These are phyloP conservation scores for Leccinum subrobustum DNA, from an alignment of 1,284 basidiomycete genomes.

Conservation along the genomic window DNA sequence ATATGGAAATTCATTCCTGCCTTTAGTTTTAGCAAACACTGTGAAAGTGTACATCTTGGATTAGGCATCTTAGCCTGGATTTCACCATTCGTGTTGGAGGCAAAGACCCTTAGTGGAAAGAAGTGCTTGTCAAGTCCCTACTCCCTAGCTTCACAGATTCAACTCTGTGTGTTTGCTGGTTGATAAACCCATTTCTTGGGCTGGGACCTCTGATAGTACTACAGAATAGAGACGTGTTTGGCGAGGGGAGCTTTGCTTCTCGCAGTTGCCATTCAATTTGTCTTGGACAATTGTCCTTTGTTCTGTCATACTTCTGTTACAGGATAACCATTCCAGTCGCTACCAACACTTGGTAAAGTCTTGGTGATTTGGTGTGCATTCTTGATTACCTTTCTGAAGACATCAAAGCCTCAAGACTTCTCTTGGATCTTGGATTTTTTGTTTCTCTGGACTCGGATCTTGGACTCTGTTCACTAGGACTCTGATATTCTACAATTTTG, in stretches of 20 bases:
- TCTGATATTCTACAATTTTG: neutral
- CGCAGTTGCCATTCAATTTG: neutral
- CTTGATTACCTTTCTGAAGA: neutral
- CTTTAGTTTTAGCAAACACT: neutral
- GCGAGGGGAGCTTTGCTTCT: neutral
- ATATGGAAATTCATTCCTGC: neutral
- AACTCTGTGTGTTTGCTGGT: neutral
- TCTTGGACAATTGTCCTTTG: neutral
- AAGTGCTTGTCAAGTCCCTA: neutral
- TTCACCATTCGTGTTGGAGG: neutral
- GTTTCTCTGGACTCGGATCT: neutral
- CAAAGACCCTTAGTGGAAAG: neutral
- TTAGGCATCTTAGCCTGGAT: neutral
- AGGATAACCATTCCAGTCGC: neutral
- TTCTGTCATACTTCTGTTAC: neutral
- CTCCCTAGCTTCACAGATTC: neutral
- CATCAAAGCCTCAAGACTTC: neutral
- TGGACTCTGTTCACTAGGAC: neutral
- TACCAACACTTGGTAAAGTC: neutral
- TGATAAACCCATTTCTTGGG: neutral
- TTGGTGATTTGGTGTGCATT: too few species aligned
- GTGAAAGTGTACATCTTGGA: neutral
- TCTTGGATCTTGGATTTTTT: neutral
- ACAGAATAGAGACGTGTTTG: neutral
- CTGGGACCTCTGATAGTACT: neutral